These are phyloP conservation scores for Ajuga reptans DNA, from an alignment of 305 asterid species.

Conservation along the genomic window DNA sequence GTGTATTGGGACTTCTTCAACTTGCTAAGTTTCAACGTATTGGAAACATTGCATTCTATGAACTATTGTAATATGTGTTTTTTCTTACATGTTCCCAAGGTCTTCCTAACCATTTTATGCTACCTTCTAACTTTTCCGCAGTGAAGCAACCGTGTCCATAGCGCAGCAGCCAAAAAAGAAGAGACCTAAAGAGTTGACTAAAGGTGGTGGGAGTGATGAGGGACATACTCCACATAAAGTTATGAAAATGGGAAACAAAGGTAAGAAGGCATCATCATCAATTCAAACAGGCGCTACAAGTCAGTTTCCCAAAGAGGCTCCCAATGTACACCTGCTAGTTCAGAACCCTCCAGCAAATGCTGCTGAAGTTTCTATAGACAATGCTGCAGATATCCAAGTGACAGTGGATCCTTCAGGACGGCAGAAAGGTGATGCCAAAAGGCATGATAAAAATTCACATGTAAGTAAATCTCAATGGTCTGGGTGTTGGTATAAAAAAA, in stretches of 20 bases:
- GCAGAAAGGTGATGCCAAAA: slow-evolving; percentile 32
- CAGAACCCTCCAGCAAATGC: slow-evolving; percentile 33
- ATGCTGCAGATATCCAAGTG: slow-evolving; percentile 32
- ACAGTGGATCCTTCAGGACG: slow-evolving; percentile 28
- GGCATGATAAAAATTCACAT: slow-evolving; percentile 32
- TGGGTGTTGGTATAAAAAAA: no score
- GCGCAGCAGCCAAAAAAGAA: slow-evolving; percentile 67
- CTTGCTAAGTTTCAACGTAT: not conserved
- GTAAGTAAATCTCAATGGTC: slow-evolving; percentile 29
- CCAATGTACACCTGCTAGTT: slow-evolving; percentile 32
- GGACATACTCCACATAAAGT: slow-evolving; percentile 37
- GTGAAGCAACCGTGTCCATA: slow-evolving; percentile 45
- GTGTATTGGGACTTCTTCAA: not conserved
- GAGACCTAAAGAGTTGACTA: slow-evolving; percentile 48
- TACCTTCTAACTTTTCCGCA: slow-evolving; percentile 24
- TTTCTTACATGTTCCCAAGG: not conserved
- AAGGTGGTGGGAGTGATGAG: slow-evolving; percentile 43
- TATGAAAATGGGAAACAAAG: slow-evolving; percentile 42
- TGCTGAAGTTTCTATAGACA: slow-evolving; percentile 35
- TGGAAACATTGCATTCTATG: not conserved
- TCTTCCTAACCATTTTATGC: not conserved
- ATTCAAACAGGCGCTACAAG: slow-evolving; percentile 32
- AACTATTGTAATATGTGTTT: not conserved
- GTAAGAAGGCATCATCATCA: slow-evolving; percentile 34
- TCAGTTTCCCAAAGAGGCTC: slow-evolving; percentile 32